phyloP scores from a whole-genome alignment of 495 filamentous ascomycete species.

The Penicillium daleae region DNA sequence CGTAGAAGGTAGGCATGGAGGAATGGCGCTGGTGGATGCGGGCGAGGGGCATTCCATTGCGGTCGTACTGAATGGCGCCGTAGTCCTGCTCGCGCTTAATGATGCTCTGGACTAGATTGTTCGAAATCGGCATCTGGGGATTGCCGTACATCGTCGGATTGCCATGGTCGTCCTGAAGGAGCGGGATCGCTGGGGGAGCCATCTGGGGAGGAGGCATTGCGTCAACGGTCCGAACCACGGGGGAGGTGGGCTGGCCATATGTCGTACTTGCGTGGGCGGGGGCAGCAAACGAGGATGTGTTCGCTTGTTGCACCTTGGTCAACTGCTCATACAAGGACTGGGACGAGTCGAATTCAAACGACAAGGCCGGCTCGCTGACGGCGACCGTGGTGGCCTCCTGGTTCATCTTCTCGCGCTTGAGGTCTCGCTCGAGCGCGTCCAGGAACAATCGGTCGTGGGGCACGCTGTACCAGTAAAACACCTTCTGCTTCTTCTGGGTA shows the following conservation, averaged over 20 bases:
- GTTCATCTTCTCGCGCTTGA: constrained; percentile 99
- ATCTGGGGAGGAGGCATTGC: constrained; percentile 81
- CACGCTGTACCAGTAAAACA: constrained; percentile 99
- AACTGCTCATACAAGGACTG: constrained; percentile 99
- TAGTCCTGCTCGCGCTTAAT: constrained; percentile 86
- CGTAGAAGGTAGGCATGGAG: constrained; percentile 96
- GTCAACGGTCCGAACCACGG: constrained; percentile 88
- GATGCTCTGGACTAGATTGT: constrained; percentile 64
- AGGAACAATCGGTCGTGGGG: constrained; percentile 97
- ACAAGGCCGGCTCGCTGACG: constrained; percentile 93
- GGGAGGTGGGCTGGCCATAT: constrained; percentile 80
- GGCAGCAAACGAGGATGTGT: constrained; percentile 91
- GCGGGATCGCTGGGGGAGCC: constrained; percentile 71
- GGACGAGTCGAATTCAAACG: constrained; percentile 98
- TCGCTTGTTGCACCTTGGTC: constrained; percentile 98
- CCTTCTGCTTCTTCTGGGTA: constrained; percentile 99
- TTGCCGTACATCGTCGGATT: constrained; percentile 70
- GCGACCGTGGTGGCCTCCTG: constrained; percentile 97
- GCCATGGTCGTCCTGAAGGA: constrained; percentile 79
- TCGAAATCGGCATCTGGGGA: constrained; percentile 60
- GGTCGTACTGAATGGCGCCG: constrained; percentile 78
- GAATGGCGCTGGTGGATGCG: constrained; percentile 88
- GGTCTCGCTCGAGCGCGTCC: constrained; percentile 92
- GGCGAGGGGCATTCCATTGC: constrained; percentile 81
- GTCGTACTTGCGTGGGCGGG: constrained; percentile 77